phyloP scores from a whole-genome alignment of 306 rosid genomes.

The Vicia villosa region DNA sequence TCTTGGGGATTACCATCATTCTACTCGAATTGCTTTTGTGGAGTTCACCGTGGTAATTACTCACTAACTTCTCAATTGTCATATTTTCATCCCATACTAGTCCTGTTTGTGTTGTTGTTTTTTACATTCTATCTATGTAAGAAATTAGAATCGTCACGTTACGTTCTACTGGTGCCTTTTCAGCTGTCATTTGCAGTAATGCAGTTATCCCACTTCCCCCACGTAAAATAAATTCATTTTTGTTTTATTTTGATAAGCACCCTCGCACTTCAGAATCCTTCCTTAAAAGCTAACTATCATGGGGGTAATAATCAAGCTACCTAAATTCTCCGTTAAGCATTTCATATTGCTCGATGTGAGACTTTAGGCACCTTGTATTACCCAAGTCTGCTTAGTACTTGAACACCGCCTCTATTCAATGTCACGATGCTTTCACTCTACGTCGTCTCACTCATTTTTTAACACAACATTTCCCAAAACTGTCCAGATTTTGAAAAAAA shows the following conservation, averaged over 20 bases:
- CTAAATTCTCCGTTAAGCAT: background rate
- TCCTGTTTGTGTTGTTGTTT: constrained; percentile 4
- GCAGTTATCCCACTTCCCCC: background rate
- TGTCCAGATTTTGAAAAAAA: background rate
- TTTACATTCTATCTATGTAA: constrained; percentile 1
- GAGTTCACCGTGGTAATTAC: constrained; percentile 77
- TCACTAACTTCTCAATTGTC: constrained; percentile 4
- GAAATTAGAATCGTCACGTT: constrained; percentile 7
- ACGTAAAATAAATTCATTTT: background rate
- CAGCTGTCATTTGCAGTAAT: constrained; percentile 1
- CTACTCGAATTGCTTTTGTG: constrained; percentile 96
- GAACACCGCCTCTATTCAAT: background rate
- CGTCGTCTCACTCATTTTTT: background rate
- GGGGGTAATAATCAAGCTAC: background rate
- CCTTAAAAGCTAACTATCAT: background rate
- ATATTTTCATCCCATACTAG: constrained; percentile 19
- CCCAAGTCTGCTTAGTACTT: background rate
- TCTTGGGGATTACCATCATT: constrained; percentile 93
- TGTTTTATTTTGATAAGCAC: background rate
- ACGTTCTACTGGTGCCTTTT: constrained; percentile 9
- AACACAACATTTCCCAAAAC: background rate
- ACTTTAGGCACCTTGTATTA: background rate
- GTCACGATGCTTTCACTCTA: background rate
- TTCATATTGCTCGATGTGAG: background rate
- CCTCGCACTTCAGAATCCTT: background rate